These are phyloP conservation scores for Solanum etuberosum DNA, from an alignment of 257 asterid species.

Conservation along the genomic window DNA sequence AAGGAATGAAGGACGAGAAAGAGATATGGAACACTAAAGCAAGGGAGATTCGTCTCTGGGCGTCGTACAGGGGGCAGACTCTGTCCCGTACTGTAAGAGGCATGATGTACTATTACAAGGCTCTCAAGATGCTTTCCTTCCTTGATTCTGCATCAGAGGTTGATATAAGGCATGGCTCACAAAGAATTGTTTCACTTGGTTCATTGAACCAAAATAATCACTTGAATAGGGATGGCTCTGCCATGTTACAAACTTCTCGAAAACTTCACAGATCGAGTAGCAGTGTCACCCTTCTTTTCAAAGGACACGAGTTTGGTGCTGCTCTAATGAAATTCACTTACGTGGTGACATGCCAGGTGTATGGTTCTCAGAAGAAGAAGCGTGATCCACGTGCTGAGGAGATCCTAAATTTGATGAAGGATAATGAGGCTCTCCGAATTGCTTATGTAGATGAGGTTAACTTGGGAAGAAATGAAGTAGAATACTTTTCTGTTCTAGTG, in stretches of 20 bases:
- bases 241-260: constrained; percentile 20
- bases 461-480: constrained; percentile 63
- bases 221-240: constrained; percentile 16
- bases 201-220: constrained; percentile 26
- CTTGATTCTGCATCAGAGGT: constrained; percentile 83
- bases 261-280: constrained; percentile 61
- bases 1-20: constrained; percentile 57
- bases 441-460: constrained; percentile 86
- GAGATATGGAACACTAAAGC: constrained; percentile 61
- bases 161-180: constrained; percentile 74
- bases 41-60: constrained; percentile 85
- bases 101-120: constrained; percentile 93
- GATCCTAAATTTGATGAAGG: constrained; percentile 65
- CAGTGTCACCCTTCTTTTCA: constrained; percentile 59
- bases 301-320: constrained; percentile 65
- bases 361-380: constrained; percentile 71
- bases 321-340: constrained; percentile 85
- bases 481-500: constrained; percentile 83
- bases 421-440: constrained; percentile 84
- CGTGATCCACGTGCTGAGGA: constrained; percentile 87
- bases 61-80: constrained; percentile 97
- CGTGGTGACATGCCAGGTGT: constrained; percentile 90
- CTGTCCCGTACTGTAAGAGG: constrained; percentile 90
- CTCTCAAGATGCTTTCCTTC: constrained; percentile 88
- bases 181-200: constrained; percentile 33